These are phyloP conservation scores for Vaccinium myrtillus DNA, from an alignment of 148 eudicot genomes.

Conservation along the genomic window DNA sequence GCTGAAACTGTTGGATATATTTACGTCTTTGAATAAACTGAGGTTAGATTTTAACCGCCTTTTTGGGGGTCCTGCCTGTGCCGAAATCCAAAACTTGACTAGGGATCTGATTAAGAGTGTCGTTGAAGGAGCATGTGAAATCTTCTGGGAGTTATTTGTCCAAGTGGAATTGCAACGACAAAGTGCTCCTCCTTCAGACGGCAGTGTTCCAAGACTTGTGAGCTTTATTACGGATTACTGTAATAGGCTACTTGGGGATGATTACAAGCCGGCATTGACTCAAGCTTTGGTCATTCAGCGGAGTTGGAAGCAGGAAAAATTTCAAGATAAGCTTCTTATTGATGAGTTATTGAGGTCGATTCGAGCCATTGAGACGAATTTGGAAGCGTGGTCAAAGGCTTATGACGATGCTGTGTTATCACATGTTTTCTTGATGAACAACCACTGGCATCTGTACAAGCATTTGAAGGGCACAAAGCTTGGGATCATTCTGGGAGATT, in stretches of 20 bases:
- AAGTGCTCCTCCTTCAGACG: conserved; percentile 30
- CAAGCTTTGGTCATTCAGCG: conserved; percentile 30
- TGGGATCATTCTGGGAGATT: conserved; percentile 24
- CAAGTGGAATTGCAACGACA: conserved; percentile 33
- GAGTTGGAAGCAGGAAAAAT: conserved; percentile 32
- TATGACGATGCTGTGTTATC: conserved; percentile 17
- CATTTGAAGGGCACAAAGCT: conserved; percentile 29
- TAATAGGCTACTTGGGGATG: conserved; percentile 28
- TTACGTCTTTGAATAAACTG: conserved; percentile 27
- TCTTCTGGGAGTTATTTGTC: conserved; percentile 26
- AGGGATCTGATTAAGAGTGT: conserved; percentile 32
- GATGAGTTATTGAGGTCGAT: conserved; percentile 24
- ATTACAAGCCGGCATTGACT: conserved; percentile 27
- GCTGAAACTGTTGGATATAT: conserved; percentile 28
- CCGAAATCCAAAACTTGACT: conserved; percentile 28
- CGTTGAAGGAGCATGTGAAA: conserved; percentile 30
- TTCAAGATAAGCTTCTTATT: conserved; percentile 27
- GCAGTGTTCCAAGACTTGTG: conserved; percentile 26
- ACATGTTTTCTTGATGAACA: conserved; percentile 27
- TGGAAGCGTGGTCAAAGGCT: conserved; percentile 30
- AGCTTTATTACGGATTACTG: conserved; percentile 30
- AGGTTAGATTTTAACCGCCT: conserved; percentile 31
- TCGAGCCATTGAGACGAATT: conserved; percentile 23
- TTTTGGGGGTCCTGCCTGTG: conserved; percentile 31
- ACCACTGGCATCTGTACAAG: conserved; percentile 30